Evolutionary conservation across 2,329 filamentous ascomycete genomes (phyloP).

Genomic region (Clonostachys byssicola): DNA sequence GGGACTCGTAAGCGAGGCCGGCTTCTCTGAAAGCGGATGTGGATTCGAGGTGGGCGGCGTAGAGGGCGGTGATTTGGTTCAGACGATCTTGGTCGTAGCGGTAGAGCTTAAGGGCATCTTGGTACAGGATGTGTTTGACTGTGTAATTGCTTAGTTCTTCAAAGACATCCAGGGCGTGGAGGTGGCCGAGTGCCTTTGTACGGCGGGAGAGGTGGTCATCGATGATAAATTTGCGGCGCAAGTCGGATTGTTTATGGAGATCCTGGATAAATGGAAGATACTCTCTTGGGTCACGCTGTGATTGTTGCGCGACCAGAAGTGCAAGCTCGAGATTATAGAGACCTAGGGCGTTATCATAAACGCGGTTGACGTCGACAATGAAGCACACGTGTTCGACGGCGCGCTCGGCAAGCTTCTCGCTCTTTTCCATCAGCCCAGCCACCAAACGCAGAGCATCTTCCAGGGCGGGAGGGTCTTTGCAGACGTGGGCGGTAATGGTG

Average conservation of each 20-base stretch:
- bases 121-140: conserved; percentile 75
- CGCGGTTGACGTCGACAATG: conserved; percentile 84
- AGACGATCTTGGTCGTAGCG: conserved; percentile 72
- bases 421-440: conserved; percentile 65
- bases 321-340: conserved; percentile 90
- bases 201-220: conserved; percentile 81
- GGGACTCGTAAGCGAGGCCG: conserved; percentile 85
- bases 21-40: conserved; percentile 80
- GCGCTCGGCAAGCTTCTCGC: conserved; percentile 72
- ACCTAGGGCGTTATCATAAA: conserved; percentile 87
- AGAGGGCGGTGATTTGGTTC: conserved; percentile 67
- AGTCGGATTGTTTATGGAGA: conserved; percentile 67
- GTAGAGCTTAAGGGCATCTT: conserved; percentile 72
- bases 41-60: conserved; percentile 72
- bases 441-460: conserved; percentile 81
- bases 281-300: conserved; percentile 90
- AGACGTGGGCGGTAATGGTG: conserved; percentile 90
- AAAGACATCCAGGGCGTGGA: conserved; percentile 70
- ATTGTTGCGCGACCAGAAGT: conserved; percentile 88
- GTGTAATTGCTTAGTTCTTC: conserved; percentile 76
- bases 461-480: conserved; percentile 86
- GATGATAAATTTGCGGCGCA: conserved; percentile 76
- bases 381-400: conserved; percentile 98
- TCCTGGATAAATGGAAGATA: conserved; percentile 93
- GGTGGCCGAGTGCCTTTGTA: conserved; percentile 71